Conservation (phyloP, 73 alveolate species). For the Loxodes magnus region DNA sequence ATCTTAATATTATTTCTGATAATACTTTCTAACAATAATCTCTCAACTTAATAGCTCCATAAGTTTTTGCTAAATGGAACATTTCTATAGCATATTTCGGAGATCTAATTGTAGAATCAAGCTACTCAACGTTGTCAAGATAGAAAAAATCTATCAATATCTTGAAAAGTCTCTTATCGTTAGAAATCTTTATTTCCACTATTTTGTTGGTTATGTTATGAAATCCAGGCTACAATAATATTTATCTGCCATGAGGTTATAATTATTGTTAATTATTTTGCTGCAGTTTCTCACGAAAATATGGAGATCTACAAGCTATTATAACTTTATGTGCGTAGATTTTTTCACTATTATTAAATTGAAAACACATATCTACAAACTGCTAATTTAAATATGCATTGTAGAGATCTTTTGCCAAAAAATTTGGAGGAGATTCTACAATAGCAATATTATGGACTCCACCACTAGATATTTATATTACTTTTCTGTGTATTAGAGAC, state of each 20-base stretch:
- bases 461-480: conserved; percentile 38
- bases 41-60: background rate
- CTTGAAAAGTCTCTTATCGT: conserved; percentile 28
- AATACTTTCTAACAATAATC: background rate
- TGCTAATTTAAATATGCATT: conserved; percentile 20
- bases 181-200: background rate
- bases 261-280: no score
- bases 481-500: conserved; percentile 36
- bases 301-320: conserved; percentile 17
- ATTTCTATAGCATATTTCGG: background rate
- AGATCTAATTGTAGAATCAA: conserved; percentile 22
- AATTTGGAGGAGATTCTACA: conserved; percentile 46
- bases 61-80: background rate
- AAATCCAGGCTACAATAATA: no score
- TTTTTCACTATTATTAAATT: background rate
- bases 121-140: conserved; percentile 32
- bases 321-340: conserved; percentile 16
- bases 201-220: no score
- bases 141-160: conserved; percentile 40
- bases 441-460: conserved; percentile 58
- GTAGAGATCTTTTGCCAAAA: conserved; percentile 26
- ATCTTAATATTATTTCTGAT: background rate
- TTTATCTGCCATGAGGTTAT: no score
- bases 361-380: conserved; percentile 36
- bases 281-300: background rate